Conservation (phyloP, 1,139 yeast species). For the Komagataea norvegica region DNA sequence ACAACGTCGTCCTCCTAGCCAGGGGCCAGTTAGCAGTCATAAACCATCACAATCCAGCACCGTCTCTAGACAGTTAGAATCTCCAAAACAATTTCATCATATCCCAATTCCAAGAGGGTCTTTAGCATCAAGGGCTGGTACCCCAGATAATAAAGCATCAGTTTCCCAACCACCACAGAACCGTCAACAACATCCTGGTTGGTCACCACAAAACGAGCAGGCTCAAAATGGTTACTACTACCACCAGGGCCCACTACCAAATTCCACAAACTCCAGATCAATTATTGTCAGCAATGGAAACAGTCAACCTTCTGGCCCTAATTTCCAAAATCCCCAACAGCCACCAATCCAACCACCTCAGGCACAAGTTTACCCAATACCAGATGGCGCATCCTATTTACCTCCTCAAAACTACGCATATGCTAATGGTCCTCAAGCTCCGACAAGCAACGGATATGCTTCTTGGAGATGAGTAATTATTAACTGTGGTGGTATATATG, state of each 20-base stretch:
- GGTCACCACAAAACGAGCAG: no score
- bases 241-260: no score
- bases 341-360: constrained; percentile 4
- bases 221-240: no score
- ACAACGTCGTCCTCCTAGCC: no score
- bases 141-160: constrained; percentile 10
- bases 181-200: no score
- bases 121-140: constrained; percentile 13
- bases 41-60: constrained; percentile 3
- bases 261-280: no score
- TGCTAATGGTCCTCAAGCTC: constrained; percentile 3
- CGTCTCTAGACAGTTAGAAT: background rate
- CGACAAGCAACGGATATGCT: constrained; percentile 5
- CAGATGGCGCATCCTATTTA: constrained; percentile 7
- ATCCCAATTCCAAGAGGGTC: constrained; percentile 24
- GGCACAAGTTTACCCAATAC: constrained; percentile 2
- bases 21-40: no score
- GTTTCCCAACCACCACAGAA: background rate
- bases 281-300: no score
- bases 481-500: no score
- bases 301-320: no score
- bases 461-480: constrained; percentile 14
- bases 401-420: constrained; percentile 14
- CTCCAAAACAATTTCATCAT: constrained; percentile 23
- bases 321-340: background rate